Evolutionary conservation across 345 rosid species (phyloP).

Genomic region (Theobroma cacao): DNA sequence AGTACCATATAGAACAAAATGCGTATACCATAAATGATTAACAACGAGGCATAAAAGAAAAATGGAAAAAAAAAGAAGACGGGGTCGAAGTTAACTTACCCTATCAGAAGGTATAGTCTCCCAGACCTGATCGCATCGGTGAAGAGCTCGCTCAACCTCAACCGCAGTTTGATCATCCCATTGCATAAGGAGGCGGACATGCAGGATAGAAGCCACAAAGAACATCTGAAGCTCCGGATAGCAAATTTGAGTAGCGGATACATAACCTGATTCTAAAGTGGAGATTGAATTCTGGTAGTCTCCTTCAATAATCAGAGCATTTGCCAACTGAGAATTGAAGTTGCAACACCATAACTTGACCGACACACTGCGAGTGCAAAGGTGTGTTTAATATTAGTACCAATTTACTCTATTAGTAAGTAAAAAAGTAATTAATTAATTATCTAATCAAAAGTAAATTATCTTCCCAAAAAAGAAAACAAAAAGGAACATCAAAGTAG

Average conservation of each 20-base stretch:
- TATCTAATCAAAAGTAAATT: background rate
- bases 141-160: conserved; percentile 63
- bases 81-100: conserved; percentile 39
- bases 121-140: conserved; percentile 74
- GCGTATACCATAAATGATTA: no score
- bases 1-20: background rate
- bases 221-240: conserved; percentile 93
- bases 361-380: conserved; percentile 34
- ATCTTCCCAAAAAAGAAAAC: background rate
- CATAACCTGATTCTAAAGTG: conserved; percentile 62
- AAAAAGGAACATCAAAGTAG: background rate
- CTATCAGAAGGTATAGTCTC: conserved; percentile 58
- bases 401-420: background rate
- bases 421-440: background rate
- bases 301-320: conserved; percentile 74
- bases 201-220: conserved; percentile 80
- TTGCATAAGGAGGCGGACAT: conserved; percentile 83
- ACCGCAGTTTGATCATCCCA: conserved; percentile 72
- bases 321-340: conserved; percentile 96
- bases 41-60: background rate
- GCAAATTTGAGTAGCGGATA: conserved; percentile 54
- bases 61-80: background rate
- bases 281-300: conserved; percentile 68
- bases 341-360: conserved; percentile 85
- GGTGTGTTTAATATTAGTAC: background rate